Evolutionary conservation across 73 alveolate species (phyloP).

Genomic region (Stentor coeruleus): DNA sequence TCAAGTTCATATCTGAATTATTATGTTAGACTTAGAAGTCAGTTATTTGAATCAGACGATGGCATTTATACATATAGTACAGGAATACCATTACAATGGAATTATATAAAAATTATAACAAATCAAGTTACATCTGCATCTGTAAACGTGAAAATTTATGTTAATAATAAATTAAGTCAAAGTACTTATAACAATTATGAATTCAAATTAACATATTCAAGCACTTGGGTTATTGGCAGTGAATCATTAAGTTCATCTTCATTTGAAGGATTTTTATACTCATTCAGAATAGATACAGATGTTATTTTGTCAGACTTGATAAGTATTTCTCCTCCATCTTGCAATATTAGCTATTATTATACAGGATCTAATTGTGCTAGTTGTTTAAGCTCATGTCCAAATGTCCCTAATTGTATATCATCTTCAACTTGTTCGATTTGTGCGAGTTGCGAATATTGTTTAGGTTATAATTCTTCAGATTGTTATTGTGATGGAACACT

Average conservation of each 20-base stretch:
- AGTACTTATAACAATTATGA: background rate
- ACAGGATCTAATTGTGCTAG: background rate
- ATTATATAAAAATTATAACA: too few relatives aligned
- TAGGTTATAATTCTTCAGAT: background rate
- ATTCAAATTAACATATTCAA: background rate
- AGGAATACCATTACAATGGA: background rate
- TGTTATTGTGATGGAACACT: background rate
- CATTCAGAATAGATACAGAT: background rate
- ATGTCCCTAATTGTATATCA: background rate
- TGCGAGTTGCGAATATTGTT: background rate
- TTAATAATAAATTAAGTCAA: too few relatives aligned
- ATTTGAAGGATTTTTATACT: background rate
- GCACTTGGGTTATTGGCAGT: background rate
- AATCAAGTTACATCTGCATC: background rate
- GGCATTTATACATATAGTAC: background rate
- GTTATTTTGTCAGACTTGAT: background rate
- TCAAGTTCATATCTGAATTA: background rate
- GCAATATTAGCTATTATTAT: background rate
- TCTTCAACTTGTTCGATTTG: background rate
- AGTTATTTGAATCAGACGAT: too few relatives aligned
- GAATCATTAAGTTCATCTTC: background rate
- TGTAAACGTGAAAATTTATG: background rate
- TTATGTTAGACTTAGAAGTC: background rate
- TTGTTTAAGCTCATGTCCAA: background rate
- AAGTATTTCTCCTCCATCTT: too few relatives aligned